Base-by-base conservation (phyloP, 495 filamentous ascomycete species). In the Geopyxis carbonaria region DNA sequence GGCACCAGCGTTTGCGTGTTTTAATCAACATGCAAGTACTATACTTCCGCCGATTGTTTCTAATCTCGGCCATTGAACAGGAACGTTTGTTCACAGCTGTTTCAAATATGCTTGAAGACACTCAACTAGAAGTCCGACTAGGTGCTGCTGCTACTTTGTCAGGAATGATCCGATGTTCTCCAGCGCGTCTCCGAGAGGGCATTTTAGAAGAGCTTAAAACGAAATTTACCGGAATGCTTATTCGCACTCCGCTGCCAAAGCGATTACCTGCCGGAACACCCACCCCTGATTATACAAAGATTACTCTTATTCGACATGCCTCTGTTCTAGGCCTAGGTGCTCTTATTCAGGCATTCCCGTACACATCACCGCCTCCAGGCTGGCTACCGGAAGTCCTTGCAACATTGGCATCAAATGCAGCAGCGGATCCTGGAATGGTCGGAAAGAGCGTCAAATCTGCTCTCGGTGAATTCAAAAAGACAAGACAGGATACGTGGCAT, bases 1-100 rank as follows among this genome's bases (percentile, higher is more conserved):
- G 89, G 89, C 89, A 99, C 56, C 91, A 95, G 58, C 80, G 89
- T 16, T 68, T 99, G 25, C 75, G 89, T n/a, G 81, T 92, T 19
- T 73, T 95, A 48, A 92, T 99, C 62, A 95, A 94, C 61, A 95
- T 99, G 67, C 89, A 99, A 58, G 87, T 94, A 51, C 77, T 99
- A 55, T 99, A 93, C 64, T 99, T 95, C 73, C 81, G 89, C 29
- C 79, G 84, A 21, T 67, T 99, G 18, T 99, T 99, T 68, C 64
- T 94, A n/a, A 79, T 92, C 47, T 73, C 75, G n/a, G 60, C 65
- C 7, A 57, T 64, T 11, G 73, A 92, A 51, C 80, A 89, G 41
- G 68, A 82, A 44, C 68, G 68, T 33, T 72, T 99, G 10, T 91
- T 93, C 55, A 75, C 79, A 32, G 86, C 83, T 44, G 86, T 99